phyloP scores from a whole-genome alignment of 1,284 basidiomycete species.

The Wallemia ichthyophaga region DNA sequence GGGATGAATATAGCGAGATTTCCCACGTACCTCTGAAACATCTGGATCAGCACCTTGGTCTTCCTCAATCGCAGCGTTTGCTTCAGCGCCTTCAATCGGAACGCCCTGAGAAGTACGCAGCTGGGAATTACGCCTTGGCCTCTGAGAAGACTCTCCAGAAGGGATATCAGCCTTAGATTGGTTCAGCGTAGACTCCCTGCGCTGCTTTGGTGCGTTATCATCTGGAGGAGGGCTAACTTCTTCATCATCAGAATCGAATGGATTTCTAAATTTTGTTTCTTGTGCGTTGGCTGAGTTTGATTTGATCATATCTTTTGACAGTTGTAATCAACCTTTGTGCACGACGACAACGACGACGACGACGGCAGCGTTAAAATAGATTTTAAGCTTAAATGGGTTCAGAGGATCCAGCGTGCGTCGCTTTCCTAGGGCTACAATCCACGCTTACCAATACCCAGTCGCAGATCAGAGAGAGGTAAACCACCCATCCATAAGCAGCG shows the following conservation, averaged over 20 bases:
- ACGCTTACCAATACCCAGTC: too few species aligned
- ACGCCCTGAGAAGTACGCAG: not conserved
- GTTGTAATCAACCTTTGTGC: too few species aligned
- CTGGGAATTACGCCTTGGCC: not conserved
- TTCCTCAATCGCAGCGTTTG: not conserved
- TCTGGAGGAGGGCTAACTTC: not conserved
- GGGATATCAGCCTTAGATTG: not conserved
- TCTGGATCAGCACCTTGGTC: not conserved
- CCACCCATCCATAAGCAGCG: too few species aligned
- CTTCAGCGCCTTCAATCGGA: not conserved
- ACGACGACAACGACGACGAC: too few species aligned
- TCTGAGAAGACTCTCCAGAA: not conserved
- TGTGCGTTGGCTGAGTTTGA: not conserved
- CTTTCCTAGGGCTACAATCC: too few species aligned
- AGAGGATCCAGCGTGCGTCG: too few species aligned
- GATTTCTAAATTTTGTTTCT: not conserved
- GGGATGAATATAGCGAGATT: not conserved
- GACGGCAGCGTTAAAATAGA: too few species aligned
- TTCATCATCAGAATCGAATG: not conserved
- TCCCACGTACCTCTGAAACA: not conserved
- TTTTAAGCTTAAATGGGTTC: too few species aligned
- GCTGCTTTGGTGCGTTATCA: not conserved
- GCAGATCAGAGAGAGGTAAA: too few species aligned
- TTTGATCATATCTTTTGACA: not conserved
- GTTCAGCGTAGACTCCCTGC: not conserved